Base-by-base conservation (phyloP, 2,329 filamentous ascomycete genomes). In the Sclerotinia borealis region DNA sequence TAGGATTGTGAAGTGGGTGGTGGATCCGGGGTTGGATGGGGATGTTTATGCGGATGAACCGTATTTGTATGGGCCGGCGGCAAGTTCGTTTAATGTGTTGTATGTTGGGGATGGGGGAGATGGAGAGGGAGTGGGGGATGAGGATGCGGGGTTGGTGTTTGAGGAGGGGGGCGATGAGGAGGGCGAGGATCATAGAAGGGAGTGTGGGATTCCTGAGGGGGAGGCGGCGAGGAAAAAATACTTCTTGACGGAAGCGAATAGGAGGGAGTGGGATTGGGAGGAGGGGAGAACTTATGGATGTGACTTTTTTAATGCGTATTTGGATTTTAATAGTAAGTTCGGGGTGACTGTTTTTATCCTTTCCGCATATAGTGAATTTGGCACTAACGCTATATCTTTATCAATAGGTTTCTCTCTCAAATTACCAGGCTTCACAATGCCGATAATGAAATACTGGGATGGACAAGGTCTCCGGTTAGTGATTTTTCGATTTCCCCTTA, bases 281-380 rank as follows among this genome's bases (percentile, higher is more conserved):
- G 78, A 79, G 56, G 86, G 85, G 0, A 78, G 85, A 67, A 77
- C 80, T 63, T 90, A 90, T 76, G 77, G 80, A 65, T 83, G 80
- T 67, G 87, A 90, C 74, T 98, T 99, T 76, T 96, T 88, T 76
- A 98, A 98, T 75, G 89, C 90, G 1, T 97, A 96, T 76, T 77
- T 99, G 51, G 92, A 96, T 76, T 97, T 98, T 75, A 89, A 87
- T 72, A 83, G 83, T 85, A 68, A 61, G 75, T 72, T 59, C 54
- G n/a, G 13, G 39, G 5, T 37, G 59, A 37, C 39, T 13, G 25
- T 27, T 27, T 10, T n/a, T 8, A 45, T 39, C 27, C 15, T 39
- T n/a, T 8, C 6, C 13, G 5, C 39, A 34, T 9, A 7, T 25
- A 17, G 9, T 17, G 29, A 19, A 19, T 22, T 25, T 36, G 54